Conservation (phyloP, 495 filamentous ascomycete genomes). For the Talaromyces proteolyticus region DNA sequence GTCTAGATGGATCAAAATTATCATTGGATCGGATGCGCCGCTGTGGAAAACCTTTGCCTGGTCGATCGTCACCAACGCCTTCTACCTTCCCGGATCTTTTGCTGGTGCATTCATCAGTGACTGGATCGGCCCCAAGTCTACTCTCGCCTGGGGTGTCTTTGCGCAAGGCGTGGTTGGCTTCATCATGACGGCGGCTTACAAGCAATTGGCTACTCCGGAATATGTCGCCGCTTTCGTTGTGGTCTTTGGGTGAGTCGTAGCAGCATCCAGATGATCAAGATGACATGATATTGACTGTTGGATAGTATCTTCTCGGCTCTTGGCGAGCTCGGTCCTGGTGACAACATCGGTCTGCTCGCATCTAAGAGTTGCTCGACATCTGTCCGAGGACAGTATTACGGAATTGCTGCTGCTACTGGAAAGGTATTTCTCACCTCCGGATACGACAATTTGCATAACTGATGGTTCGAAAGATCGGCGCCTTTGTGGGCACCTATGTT, state of each 20-base stretch:
- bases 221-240: constrained; percentile 74
- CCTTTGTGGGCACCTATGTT: constrained; percentile 82
- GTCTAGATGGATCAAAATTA: constrained; percentile 59
- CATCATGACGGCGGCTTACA: constrained; percentile 77
- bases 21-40: constrained; percentile 48
- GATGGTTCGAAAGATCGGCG: constrained; percentile 87
- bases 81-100: constrained; percentile 79
- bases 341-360: constrained; percentile 85
- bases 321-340: constrained; percentile 81
- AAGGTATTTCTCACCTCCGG: constrained; percentile 33
- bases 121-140: constrained; percentile 66
- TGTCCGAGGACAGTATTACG: constrained; percentile 88
- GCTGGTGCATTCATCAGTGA: constrained; percentile 71
- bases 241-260: constrained; percentile 50
- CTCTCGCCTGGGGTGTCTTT: constrained; percentile 59
- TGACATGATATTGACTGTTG: neutral
- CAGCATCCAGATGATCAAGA: neutral
- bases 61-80: constrained; percentile 77
- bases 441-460: too few relatives aligned
- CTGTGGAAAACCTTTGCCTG: constrained; percentile 77
- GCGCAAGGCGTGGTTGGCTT: constrained; percentile 75
- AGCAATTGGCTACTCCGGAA: constrained; percentile 48
- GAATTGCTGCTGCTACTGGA: constrained; percentile 75
- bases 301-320: constrained; percentile 75
- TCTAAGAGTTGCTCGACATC: constrained; percentile 84